Evolutionary conservation across 2,329 filamentous ascomycete species (phyloP), one percentile per base, ranked within the genome.

Genomic region (Cordyceps cateniannulata): DNA sequence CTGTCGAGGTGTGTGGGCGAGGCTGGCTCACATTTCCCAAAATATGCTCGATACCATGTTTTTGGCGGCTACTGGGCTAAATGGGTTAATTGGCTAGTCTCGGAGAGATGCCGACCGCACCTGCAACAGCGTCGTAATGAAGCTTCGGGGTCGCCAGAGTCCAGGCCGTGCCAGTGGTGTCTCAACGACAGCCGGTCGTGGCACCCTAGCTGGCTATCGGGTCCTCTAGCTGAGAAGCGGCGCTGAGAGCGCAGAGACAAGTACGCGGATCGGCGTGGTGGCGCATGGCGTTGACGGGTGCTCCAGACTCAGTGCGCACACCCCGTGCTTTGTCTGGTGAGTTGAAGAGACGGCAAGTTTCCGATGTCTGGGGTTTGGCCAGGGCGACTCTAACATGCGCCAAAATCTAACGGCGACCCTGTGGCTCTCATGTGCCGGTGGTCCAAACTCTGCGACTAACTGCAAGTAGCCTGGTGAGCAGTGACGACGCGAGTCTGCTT

Each of bases 151-250:
- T 50, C 29, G 47, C 47, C 47, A 44, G 56, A 44, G 56, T 59
- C 56, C 35, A 59, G 56, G 35, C 48, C 45, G 27, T 60, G 45
- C 22, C 47, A 16, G 25, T 16, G 4, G 9, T 59, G 57, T 60
- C 57, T 60, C 40, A n/a, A 60, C 57, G 57, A 60, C 57, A 60
- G 57, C 57, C 57, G 57, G 29, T 40, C 2, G 42, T 53, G 57
- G 57, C 49, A 60, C 57, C 38, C 57, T 53, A 60, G 57, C 49
- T 60, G 57, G 57, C 38, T 60, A 48, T 60, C 57, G 57, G 57
- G 38, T 25, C 48, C 48, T 51, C 10, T 18, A 59, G 56, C 57
- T 53, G 42, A 47, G 52, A 24, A 12, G 58, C 58, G 32, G 42
- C 50, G 49, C 49, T 60, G 56, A 59, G 24, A 24, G 32, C 20